Conservation (phyloP, 371 early-diverging fungal species). For the Rhizopus sp. region DNA sequence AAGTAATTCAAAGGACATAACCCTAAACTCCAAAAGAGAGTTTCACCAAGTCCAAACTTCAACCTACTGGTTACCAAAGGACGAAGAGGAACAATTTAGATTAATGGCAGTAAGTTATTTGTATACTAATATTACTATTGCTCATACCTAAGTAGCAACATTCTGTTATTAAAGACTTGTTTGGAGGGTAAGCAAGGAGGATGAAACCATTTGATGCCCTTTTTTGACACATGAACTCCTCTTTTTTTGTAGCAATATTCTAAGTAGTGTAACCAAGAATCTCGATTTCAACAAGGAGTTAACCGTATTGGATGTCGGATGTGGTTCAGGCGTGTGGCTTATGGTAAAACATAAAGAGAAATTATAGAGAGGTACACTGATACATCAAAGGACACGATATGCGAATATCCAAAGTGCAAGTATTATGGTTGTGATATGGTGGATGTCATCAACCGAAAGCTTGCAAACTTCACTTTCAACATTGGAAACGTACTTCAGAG, state of each 20-base stretch:
- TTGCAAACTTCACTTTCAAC: neutral
- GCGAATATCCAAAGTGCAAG: slow-evolving; percentile 25
- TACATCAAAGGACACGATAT: slow-evolving; percentile 8
- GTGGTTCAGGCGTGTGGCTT: slow-evolving; percentile 48
- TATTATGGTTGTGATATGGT: slow-evolving; percentile 35
- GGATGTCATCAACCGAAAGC: slow-evolving; percentile 6
- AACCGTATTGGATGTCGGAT: slow-evolving; percentile 40
- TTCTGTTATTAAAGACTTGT: slow-evolving; percentile 34
- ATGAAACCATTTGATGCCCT: no score
- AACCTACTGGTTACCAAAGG: slow-evolving; percentile 17
- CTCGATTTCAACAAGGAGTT: no score
- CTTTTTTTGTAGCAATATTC: no score
- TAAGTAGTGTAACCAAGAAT: no score
- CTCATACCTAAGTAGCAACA: slow-evolving; percentile 15
- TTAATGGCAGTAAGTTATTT: slow-evolving; percentile 17
- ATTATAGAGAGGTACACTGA: no score
- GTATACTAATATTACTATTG: neutral
- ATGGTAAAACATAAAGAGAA: slow-evolving; percentile 19
- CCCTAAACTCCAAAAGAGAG: no score
- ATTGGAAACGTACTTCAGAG: slow-evolving; percentile 25
- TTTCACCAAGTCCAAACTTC: slow-evolving; percentile 17
- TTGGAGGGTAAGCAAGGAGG: slow-evolving; percentile 16
- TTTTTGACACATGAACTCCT: no score
- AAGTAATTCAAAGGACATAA: no score
- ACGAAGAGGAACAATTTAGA: slow-evolving; percentile 18